Base-by-base conservation (phyloP, 164 flowering plant genomes). In the Umbilicus rupestris region DNA sequence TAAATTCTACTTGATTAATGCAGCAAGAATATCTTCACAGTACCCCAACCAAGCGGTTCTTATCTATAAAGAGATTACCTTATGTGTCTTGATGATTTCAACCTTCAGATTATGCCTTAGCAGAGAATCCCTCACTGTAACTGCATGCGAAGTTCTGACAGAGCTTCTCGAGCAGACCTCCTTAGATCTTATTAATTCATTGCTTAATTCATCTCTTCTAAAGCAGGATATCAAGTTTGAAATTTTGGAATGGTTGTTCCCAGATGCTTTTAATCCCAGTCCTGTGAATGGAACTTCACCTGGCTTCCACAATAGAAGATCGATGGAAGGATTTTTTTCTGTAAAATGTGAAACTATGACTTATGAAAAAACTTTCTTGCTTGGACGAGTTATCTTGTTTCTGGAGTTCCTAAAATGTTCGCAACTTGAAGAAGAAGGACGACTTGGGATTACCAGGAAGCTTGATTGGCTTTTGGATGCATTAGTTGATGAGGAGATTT, bases 1-100 rank as follows among this genome's bases (percentile, higher is more conserved):
- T 37, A 94, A 87, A 60, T 94, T 91, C 81, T 91, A 86, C 74
- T 76, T 94, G 69, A 78, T 87, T 62, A 86, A 86, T 81, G 91
- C 89, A 10, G 86, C 86, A 26, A 82, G 90, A 63, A 82, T 94
- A 69, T 82, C 76, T 47, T 77, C 83, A 22, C 85, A 83, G 45
- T 88, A 81, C 73, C 88, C 90, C 45, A 55, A 73, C 64, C 86
- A 91, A 77, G 84, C 92, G 22, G 70, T 72, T 67, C 42, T 72
- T 35, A 72, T 87, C 33, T 78, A 69, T 73, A 81, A 67, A 78
- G 96, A 94, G 65, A 78, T 89, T 42, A 47, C 73, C 50, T 73
- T 62, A 14, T 83, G 82, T 75, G 77, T 87, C 58, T 59, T 91
- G 73, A 78, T 72, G 79, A 82, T 89, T 31, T 81, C 79, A 69